Evolutionary conservation across 495 filamentous ascomycete genomes (phyloP).

Genomic region (Lophiotrema nucula): DNA sequence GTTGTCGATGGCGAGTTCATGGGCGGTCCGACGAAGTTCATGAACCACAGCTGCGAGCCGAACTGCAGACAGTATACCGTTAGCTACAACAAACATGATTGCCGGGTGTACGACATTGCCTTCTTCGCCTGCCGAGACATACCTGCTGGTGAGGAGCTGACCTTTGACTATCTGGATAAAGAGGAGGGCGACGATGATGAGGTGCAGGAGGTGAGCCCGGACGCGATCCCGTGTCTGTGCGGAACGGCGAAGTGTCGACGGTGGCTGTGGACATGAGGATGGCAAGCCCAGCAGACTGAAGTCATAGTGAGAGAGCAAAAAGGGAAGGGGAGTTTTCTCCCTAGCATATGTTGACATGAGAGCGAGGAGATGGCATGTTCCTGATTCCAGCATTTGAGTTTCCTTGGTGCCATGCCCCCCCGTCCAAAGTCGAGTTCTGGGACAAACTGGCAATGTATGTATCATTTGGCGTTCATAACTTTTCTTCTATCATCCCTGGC

Average conservation of each 20-base stretch:
- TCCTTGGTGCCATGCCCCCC: too few relatives aligned
- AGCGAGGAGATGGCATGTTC: too few relatives aligned
- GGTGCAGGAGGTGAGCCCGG: slow-evolving; percentile 35
- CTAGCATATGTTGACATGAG: too few relatives aligned
- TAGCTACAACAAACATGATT: slow-evolving; percentile 72
- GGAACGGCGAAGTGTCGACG: slow-evolving; percentile 33
- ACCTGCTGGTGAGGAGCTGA: slow-evolving; percentile 67
- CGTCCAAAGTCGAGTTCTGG: too few relatives aligned
- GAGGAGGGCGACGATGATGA: slow-evolving; percentile 53
- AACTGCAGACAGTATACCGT: slow-evolving; percentile 83
- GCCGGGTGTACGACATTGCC: slow-evolving; percentile 77
- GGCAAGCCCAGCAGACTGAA: too few relatives aligned
- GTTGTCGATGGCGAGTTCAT: slow-evolving; percentile 61
- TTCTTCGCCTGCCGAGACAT: slow-evolving; percentile 79
- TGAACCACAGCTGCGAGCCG: slow-evolving; percentile 67
- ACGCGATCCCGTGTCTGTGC: slow-evolving; percentile 28
- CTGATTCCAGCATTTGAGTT: too few relatives aligned
- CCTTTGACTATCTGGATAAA: slow-evolving; percentile 74
- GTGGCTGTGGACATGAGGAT: slow-evolving; percentile 36
- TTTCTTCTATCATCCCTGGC: too few relatives aligned
- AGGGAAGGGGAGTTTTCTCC: too few relatives aligned
- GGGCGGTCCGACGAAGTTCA: slow-evolving; percentile 60
- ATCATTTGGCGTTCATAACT: too few relatives aligned
- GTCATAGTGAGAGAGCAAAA: too few relatives aligned
- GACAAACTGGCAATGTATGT: too few relatives aligned